Conservation (phyloP, 371 early-diverging fungal species). For the Mortierella polycephala region DNA sequence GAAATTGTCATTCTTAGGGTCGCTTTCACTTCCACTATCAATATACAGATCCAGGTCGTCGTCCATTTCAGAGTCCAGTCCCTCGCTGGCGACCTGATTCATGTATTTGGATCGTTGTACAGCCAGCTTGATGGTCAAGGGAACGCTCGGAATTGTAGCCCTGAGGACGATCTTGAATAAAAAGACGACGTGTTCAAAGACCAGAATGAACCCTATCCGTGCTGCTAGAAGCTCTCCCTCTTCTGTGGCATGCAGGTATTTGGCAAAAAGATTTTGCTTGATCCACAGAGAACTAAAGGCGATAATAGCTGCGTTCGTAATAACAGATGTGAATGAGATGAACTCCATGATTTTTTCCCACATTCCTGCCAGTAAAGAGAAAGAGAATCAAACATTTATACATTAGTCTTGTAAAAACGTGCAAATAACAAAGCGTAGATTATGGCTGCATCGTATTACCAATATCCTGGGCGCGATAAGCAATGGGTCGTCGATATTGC, state of each 20-base stretch:
- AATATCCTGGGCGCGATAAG: slow-evolving; percentile 56
- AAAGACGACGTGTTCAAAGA: slow-evolving; percentile 61
- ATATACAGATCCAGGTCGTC: slow-evolving; percentile 16
- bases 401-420: no score
- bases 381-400: background rate
- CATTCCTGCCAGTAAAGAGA: slow-evolving; percentile 31
- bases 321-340: slow-evolving; percentile 57
- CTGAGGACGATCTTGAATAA: slow-evolving; percentile 56
- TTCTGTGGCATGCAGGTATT: slow-evolving; percentile 27
- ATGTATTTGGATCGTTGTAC: slow-evolving; percentile 58
- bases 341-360: slow-evolving; percentile 60
- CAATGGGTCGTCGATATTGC: slow-evolving; percentile 58
- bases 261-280: slow-evolving; percentile 32
- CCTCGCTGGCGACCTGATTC: slow-evolving; percentile 32
- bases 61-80: slow-evolving; percentile 29
- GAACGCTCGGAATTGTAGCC: slow-evolving; percentile 57
- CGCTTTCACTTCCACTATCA: background rate
- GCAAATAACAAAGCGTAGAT: no score
- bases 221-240: slow-evolving; percentile 47
- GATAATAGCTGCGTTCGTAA: slow-evolving; percentile 67
- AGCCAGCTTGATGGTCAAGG: slow-evolving; percentile 53
- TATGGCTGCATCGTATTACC: slow-evolving; percentile 9
- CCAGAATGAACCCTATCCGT: slow-evolving; percentile 57
- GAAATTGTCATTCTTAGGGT: background rate
- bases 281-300: slow-evolving; percentile 62